phyloP scores from a whole-genome alignment of 306 rosid species.

The Pterocarpus macrocarpus region DNA sequence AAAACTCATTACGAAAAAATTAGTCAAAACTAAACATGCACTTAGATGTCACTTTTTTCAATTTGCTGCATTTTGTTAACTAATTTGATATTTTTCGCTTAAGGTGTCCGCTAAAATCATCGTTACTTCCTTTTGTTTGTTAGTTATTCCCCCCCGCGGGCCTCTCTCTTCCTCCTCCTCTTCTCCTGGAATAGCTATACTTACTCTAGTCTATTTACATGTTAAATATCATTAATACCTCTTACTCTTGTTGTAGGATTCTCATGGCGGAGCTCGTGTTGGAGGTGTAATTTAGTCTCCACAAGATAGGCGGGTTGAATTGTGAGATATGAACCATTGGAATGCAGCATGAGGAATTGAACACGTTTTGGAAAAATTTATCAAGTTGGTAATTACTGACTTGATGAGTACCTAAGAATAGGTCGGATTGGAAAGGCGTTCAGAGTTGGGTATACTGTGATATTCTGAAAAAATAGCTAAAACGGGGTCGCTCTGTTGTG shows the following conservation, averaged over 20 bases:
- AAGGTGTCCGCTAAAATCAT: not conserved
- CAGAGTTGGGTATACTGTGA: slow-evolving; percentile 47
- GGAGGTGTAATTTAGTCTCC: slow-evolving; percentile 29
- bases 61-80: slow-evolving; percentile 9
- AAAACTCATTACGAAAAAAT: no score
- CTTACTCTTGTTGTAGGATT: slow-evolving; percentile 34
- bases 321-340: not conserved
- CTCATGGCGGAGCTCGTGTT: not conserved
- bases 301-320: slow-evolving; percentile 14
- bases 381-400: slow-evolving; percentile 16
- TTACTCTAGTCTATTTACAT: not conserved
- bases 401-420: not conserved
- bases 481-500: slow-evolving; percentile 99
- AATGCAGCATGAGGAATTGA: slow-evolving; percentile 19
- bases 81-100: slow-evolving; percentile 1
- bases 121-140: no score
- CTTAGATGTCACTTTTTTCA: not conserved
- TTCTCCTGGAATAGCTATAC: no score
- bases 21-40: no score
- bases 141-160: no score
- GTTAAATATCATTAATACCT: not conserved
- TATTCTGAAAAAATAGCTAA: slow-evolving; percentile 72
- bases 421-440: slow-evolving; percentile 45
- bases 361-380: slow-evolving; percentile 8
- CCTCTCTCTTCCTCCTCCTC: no score